These are phyloP conservation scores for Aspergillus melleus DNA, from an alignment of 2,329 filamentous ascomycete species.

Conservation along the genomic window DNA sequence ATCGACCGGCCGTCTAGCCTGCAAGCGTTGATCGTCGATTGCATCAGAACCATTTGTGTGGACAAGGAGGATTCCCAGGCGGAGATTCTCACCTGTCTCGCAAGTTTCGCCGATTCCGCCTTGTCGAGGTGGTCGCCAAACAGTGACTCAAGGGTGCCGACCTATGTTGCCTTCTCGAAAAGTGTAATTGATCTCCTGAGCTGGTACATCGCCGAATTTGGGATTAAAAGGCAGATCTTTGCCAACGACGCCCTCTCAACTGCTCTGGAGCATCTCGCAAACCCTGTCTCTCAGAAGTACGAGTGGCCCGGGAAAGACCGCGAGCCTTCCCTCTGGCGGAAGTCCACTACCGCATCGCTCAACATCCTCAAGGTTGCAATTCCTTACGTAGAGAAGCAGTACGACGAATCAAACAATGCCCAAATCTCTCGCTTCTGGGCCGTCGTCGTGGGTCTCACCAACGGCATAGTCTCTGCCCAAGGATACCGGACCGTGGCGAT, in stretches of 20 bases:
- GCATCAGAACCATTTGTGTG: constrained; percentile 34
- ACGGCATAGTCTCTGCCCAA: constrained; percentile 69
- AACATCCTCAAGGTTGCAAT: constrained; percentile 68
- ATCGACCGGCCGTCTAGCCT: constrained; percentile 40
- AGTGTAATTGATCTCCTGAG: constrained; percentile 69
- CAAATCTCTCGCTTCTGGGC: constrained; percentile 67
- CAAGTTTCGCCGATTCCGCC: constrained; percentile 68
- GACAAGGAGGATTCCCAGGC: constrained; percentile 40
- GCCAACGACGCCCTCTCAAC: constrained; percentile 64
- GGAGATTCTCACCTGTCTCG: constrained; percentile 49
- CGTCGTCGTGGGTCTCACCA: constrained; percentile 63
- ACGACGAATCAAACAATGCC: constrained; percentile 26
- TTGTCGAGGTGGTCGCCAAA: constrained; percentile 38
- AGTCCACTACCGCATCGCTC: constrained; percentile 71
- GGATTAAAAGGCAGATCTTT: constrained; percentile 66
- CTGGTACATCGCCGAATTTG: constrained; percentile 42
- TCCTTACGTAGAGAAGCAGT: constrained; percentile 55
- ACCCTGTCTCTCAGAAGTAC: constrained; percentile 78
- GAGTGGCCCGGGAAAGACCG: constrained; percentile 71
- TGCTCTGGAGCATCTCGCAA: constrained; percentile 66
- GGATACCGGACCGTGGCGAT: constrained; percentile 49
- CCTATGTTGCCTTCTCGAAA: constrained; percentile 88
- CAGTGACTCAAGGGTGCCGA: constrained; percentile 58
- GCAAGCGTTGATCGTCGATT: constrained; percentile 36
- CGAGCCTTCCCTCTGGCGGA: constrained; percentile 72